Conservation (phyloP, 2,329 filamentous ascomycete species). For the Parastagonospora avenae region DNA sequence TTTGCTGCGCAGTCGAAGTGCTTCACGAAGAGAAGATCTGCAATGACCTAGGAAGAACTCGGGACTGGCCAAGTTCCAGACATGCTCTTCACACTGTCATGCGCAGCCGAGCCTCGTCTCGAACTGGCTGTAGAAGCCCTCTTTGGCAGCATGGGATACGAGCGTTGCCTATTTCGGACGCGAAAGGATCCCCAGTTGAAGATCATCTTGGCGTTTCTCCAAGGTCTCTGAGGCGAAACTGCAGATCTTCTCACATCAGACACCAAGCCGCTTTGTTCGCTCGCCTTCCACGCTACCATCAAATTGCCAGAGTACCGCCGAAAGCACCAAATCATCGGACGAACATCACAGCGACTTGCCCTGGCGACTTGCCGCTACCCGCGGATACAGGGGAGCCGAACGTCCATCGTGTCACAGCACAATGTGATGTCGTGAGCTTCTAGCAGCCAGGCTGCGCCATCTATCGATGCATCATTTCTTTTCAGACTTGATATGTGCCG, state of each 20-base stretch:
- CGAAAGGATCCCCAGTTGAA: conserved; percentile 4
- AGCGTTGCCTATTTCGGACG: conserved; percentile 4
- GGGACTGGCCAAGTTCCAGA: conserved; percentile 9
- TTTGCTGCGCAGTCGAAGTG: not conserved
- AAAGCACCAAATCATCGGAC: not conserved
- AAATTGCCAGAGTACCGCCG: not conserved
- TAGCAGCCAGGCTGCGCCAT: not conserved
- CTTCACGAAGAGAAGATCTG: conserved; percentile 11
- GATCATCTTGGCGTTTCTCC: conserved; percentile 4
- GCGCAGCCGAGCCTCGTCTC: conserved; percentile 10
- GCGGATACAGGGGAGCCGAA: not conserved
- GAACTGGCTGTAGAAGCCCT: conserved; percentile 4
- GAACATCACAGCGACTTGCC: not conserved
- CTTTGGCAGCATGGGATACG: not conserved
- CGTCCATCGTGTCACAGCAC: not conserved
- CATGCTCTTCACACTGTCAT: conserved; percentile 2
- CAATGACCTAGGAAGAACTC: conserved; percentile 9
- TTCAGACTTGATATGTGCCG: too few relatives aligned
- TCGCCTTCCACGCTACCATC: not conserved
- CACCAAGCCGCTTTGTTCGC: not conserved
- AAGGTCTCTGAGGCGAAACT: not conserved
- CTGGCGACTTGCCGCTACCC: not conserved
- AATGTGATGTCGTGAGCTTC: not conserved
- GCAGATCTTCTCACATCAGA: conserved; percentile 1
- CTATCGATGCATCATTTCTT: too few relatives aligned